A percentile compares a stretch with the other conserved stretches of the same genome.
Evolutionary conservation across 1,139 yeast species (phyloP).

Genomic region (Protomyces arabidopsidicola): DNA sequence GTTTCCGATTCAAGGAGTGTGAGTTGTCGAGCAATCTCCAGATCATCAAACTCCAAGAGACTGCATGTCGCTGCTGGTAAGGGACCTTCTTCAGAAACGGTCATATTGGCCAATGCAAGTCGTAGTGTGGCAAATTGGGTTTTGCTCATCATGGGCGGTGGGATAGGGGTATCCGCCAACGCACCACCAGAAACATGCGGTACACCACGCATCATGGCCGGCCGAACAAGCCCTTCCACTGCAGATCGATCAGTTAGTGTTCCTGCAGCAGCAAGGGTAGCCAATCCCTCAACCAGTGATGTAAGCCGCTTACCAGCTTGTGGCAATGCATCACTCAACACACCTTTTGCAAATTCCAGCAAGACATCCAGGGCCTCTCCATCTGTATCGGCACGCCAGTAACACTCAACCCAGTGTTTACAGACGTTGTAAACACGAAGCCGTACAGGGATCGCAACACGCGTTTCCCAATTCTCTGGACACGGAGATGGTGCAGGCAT

Average conservation of each 20-base stretch:
- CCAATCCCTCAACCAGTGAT: constrained; percentile 4
- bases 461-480: constrained; percentile 29
- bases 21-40: constrained; percentile 77
- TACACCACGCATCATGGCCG: too few species aligned
- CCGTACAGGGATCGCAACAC: constrained; percentile 51
- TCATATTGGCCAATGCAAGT: constrained; percentile 7
- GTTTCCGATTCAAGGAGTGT: constrained; percentile 71
- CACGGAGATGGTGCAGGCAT: constrained; percentile 5
- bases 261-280: neutral
- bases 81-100: neutral
- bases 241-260: constrained; percentile 9
- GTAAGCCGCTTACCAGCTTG: constrained; percentile 51
- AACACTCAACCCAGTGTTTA: constrained; percentile 64
- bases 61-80: neutral
- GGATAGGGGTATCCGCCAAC: constrained; percentile 29
- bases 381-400: constrained; percentile 63
- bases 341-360: constrained; percentile 36
- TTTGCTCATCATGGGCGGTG: constrained; percentile 33
- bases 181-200: constrained; percentile 24
- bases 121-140: constrained; percentile 29
- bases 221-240: neutral
- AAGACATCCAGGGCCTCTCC: constrained; percentile 41
- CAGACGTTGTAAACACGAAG: constrained; percentile 65
- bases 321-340: constrained; percentile 51
- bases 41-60: constrained; percentile 64